A percentile compares a stretch with the other conserved stretches of the same genome.
These are phyloP conservation scores for Leccinum uliginosum DNA, from an alignment of 768 basidiomycete genomes.

Conservation along the genomic window DNA sequence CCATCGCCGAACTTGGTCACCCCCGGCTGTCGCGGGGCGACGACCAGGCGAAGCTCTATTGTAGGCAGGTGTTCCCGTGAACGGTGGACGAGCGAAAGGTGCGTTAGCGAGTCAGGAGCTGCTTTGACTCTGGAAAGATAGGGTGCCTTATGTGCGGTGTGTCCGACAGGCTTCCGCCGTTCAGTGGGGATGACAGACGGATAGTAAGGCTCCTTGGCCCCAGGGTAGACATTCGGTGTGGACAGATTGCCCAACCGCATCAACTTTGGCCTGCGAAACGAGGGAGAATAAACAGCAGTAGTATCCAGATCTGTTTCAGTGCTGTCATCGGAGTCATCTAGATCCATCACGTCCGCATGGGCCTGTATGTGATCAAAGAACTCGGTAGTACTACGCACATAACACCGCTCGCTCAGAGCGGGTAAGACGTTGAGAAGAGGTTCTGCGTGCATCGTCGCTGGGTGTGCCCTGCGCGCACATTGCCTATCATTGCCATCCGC, in stretches of 20 bases:
- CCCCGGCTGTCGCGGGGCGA: conserved; percentile 14
- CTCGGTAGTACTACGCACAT: conserved; percentile 55
- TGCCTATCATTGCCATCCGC: conserved; percentile 40
- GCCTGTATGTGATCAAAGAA: conserved; percentile 75
- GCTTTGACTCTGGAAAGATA: conserved; percentile 47
- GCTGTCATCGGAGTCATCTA: conserved; percentile 55
- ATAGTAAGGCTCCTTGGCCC: conserved; percentile 33
- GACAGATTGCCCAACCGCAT: conserved; percentile 70
- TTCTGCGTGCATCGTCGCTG: conserved; percentile 24
- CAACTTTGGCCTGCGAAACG: conserved; percentile 36
- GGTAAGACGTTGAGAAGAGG: conserved; percentile 70
- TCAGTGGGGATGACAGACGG: conserved; percentile 32
- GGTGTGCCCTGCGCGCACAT: conserved; percentile 23
- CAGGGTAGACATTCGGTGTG: conserved; percentile 54
- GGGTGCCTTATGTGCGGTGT: conserved; percentile 39
- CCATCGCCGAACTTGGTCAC: conserved; percentile 27
- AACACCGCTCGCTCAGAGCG: conserved; percentile 75
- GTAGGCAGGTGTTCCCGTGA: conserved; percentile 37
- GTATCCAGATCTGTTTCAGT: conserved; percentile 38
- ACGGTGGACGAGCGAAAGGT: conserved; percentile 36
- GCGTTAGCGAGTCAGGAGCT: conserved; percentile 27
- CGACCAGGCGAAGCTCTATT: conserved; percentile 8
- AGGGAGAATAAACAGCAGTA: conserved; percentile 24
- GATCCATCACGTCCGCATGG: conserved; percentile 70
- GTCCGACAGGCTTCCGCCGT: conserved; percentile 49